phyloP scores from a whole-genome alignment of 2,329 filamentous ascomycete genomes.

The Neofusicoccum parvum region DNA sequence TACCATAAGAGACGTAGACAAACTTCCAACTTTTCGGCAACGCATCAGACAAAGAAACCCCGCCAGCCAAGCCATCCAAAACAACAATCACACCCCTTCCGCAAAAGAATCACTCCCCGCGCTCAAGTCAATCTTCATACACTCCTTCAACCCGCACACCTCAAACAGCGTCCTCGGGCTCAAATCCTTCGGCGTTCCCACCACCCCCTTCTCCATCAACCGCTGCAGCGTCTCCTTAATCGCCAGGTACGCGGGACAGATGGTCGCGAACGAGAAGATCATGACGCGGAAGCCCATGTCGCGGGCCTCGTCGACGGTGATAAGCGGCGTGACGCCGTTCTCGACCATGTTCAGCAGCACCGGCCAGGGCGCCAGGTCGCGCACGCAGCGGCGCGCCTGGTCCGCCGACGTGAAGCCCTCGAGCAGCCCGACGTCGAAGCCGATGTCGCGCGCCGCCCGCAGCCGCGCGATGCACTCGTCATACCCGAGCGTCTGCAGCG shows the following conservation, averaged over 20 bases:
- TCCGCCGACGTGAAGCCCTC: slow-evolving; percentile 59
- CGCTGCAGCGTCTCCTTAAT: slow-evolving; percentile 43
- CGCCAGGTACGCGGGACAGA: slow-evolving; percentile 51
- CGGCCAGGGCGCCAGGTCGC: slow-evolving; percentile 52
- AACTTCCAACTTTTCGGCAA: too few relatives aligned
- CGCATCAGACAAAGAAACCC: too few relatives aligned
- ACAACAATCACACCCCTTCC: slow-evolving; percentile 24
- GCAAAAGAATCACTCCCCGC: slow-evolving; percentile 43
- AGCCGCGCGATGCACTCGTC: slow-evolving; percentile 58
- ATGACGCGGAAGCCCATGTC: slow-evolving; percentile 61
- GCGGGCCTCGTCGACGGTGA: slow-evolving; percentile 55
- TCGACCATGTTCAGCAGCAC: slow-evolving; percentile 62
- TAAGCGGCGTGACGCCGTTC: slow-evolving; percentile 57
- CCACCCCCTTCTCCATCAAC: slow-evolving; percentile 44
- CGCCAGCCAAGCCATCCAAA: too few relatives aligned
- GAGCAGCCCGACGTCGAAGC: slow-evolving; percentile 63
- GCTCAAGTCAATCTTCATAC: slow-evolving; percentile 52
- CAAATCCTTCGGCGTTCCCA: slow-evolving; percentile 46
- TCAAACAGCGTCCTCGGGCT: slow-evolving; percentile 54
- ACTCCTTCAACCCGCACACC: slow-evolving; percentile 54
- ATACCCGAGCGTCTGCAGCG: slow-evolving; percentile 59
- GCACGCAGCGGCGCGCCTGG: slow-evolving; percentile 51
- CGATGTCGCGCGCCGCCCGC: slow-evolving; percentile 53
- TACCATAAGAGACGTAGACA: too few relatives aligned
- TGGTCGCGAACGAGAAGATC: slow-evolving; percentile 57